Base-by-base conservation (phyloP, 139 green algal genomes). In the Chlorella sp. region DNA sequence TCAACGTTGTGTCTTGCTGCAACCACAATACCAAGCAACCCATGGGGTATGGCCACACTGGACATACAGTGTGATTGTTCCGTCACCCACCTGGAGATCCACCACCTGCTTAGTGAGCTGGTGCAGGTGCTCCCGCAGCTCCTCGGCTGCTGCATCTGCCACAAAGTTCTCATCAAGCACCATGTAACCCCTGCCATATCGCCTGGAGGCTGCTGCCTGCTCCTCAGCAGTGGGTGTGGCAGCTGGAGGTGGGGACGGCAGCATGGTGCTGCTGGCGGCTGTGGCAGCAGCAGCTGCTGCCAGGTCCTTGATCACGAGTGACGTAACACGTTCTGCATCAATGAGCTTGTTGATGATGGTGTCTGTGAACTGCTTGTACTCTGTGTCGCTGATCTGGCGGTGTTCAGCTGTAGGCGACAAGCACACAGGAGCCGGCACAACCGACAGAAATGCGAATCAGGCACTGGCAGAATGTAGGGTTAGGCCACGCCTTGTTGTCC, bases 81-180 rank as follows among this genome's bases (percentile, higher is more conserved):
- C n/a, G n/a, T n/a, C n/a, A n/a, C 61, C 1, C 49, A 81, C 73
- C 67, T 88, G 83, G 64, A 88, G 69, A 36, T 83, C 75, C 30
- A 78, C 83, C 70, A 86, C 69, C 74, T 88, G 80, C 2, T 69
- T 64, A 3, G 80, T 77, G 59, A 88, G 66, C 59, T 82, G 70
- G 5, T 64, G 49, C 33, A 88, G 80, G 51, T 49, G 30, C 5
- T 79, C 67, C 1, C 83, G 55, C 62, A 88, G 70, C 80, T 88
- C 75, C 2, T 86, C 83, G 17, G 83, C 83, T 29, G 81, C 65
- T 1, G 77, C 83, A 67, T 88, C 80, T 24, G 83, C 83, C 31
- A 86, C 51, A 50, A 80, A 82, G 77, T 73, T 29, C 27, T 3
- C 29, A n/a, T 68, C 62, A 22, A 35, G 20, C 14, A 4, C 42